Conservation (phyloP, 345 rosid genomes). For the Firmiana major region DNA sequence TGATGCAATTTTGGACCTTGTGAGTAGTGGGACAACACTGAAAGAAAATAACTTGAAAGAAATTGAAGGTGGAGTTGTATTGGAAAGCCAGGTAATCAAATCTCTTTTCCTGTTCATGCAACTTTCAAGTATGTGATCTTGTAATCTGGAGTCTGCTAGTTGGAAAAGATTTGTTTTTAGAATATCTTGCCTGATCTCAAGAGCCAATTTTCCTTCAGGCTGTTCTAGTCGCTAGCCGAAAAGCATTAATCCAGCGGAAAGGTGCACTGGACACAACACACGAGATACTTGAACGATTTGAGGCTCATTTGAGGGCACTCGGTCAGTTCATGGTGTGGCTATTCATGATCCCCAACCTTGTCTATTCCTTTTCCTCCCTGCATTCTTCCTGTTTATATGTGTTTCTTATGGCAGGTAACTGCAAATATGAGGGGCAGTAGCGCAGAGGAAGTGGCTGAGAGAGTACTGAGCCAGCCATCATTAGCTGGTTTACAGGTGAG, state of each 20-base stretch:
- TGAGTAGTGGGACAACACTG: constrained; percentile 93
- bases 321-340: constrained; percentile 67
- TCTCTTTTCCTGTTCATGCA: not conserved
- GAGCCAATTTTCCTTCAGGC: constrained; percentile 50
- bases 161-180: not conserved
- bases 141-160: constrained; percentile 1
- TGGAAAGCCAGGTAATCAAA: constrained; percentile 78
- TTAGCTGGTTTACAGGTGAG: constrained; percentile 86
- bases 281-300: constrained; percentile 90
- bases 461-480: constrained; percentile 69
- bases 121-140: constrained; percentile 1
- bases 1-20: constrained; percentile 97
- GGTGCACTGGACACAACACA: constrained; percentile 61
- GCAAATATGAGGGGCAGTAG: constrained; percentile 93
- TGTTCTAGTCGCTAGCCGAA: constrained; percentile 81
- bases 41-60: constrained; percentile 94
- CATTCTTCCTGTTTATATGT: constrained; percentile 1
- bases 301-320: constrained; percentile 90
- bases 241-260: constrained; percentile 61
- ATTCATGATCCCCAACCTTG: not conserved
- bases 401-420: constrained; percentile 47
- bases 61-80: constrained; percentile 83
- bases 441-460: constrained; percentile 76
- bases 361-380: not conserved
- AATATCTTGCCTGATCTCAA: constrained; percentile 10